A percentile compares a stretch with the other conserved stretches of the same genome.
phyloP scores from a whole-genome alignment of 2,329 filamentous ascomycete species.

The Sarocladiaceae sp. region DNA sequence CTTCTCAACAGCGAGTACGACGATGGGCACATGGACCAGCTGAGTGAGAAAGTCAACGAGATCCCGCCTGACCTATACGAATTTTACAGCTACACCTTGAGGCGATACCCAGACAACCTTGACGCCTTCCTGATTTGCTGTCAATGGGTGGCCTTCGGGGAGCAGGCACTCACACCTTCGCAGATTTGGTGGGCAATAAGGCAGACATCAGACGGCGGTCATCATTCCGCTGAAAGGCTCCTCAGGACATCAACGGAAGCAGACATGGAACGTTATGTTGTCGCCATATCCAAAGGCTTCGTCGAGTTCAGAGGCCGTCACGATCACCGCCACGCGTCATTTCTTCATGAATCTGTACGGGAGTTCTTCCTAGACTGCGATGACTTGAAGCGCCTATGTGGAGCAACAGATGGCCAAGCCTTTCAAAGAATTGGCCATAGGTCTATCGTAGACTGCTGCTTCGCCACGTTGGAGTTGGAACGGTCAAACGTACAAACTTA shows the following conservation, averaged over 20 bases:
- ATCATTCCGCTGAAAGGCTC: conserved; percentile 33
- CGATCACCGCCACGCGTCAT: conserved; percentile 26
- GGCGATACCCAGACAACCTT: conserved; percentile 30
- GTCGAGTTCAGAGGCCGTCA: not conserved
- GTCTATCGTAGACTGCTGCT: not conserved
- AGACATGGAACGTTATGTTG: conserved; percentile 26
- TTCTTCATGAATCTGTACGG: conserved; percentile 45
- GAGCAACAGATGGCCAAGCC: not conserved
- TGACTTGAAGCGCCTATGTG: conserved; percentile 15
- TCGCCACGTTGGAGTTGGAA: not conserved
- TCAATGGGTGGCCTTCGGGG: conserved; percentile 24
- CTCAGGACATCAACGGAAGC: conserved; percentile 32
- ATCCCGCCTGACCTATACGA: conserved; percentile 34
- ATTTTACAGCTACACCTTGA: conserved; percentile 44
- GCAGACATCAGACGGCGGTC: conserved; percentile 19
- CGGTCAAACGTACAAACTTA: not conserved
- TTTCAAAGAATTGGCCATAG: not conserved
- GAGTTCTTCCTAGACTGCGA: conserved; percentile 36
- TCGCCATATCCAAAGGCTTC: conserved; percentile 1
- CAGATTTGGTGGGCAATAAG: conserved; percentile 24
- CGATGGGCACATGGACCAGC: conserved; percentile 16
- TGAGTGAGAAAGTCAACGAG: conserved; percentile 23
- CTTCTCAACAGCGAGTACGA: conserved; percentile 30
- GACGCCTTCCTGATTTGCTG: conserved; percentile 37
- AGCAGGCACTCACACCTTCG: conserved; percentile 25